These are phyloP conservation scores for Sclerotinia nivalis DNA, from an alignment of 2,329 filamentous ascomycete genomes.

Conservation along the genomic window DNA sequence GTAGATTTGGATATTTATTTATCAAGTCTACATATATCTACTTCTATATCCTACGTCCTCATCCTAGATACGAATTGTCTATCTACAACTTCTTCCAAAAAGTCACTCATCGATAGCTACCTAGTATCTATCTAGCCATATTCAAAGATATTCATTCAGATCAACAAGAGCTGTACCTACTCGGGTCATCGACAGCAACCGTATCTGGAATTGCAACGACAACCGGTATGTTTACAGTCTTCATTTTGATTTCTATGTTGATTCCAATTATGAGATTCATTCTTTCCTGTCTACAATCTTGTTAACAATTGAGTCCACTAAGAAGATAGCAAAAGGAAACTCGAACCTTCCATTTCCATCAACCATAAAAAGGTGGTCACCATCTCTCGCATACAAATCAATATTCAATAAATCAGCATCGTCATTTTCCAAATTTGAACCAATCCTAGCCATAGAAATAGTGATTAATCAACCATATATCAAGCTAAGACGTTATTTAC, in stretches of 20 bases:
- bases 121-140: background rate
- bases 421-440: background rate
- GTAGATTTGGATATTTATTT: background rate
- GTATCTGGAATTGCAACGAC: background rate
- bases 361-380: background rate
- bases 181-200: background rate
- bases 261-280: background rate
- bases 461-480: background rate
- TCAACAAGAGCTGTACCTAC: background rate
- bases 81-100: background rate
- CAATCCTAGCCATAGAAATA: background rate
- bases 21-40: background rate
- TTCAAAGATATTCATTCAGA: background rate
- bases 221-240: background rate
- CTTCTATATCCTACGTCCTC: background rate
- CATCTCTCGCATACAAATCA: background rate
- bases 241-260: background rate
- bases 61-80: background rate
- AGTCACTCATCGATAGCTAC: background rate
- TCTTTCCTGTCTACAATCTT: background rate
- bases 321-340: background rate
- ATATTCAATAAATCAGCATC: background rate
- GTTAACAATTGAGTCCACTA: background rate
- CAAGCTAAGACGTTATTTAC: background rate
- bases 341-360: conserved; percentile 12